Base-by-base conservation (phyloP, 176 grass and related monocot species). In the Aegilops umbellulata region DNA sequence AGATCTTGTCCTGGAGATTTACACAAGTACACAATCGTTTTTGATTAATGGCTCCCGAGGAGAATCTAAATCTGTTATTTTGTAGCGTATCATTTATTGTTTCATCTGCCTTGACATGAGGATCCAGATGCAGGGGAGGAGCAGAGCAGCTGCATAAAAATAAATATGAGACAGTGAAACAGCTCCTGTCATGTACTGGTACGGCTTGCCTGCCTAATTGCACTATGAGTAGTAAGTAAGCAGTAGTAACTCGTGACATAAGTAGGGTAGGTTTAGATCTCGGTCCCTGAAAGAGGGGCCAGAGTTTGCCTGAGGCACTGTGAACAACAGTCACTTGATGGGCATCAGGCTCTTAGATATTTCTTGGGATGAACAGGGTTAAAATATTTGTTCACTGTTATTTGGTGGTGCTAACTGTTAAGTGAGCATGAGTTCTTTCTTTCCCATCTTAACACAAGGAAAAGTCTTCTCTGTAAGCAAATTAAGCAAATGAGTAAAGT, bases 1-100 rank as follows among this genome's bases (percentile, higher is more conserved):
- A 84, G 75, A 87, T 90, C 84, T 58, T 46, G 34, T 27, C 26
- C 80, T 87, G 22, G 4, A 65, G 66, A 87, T 90, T 55, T 62
- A 64, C 49, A 30, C 67, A 44, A 65, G 84, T 80, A 87, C 80
- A 36, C 57, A 4, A 7, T 20, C 15, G 12, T 23, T 79, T 83
- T 66, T 34, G 66, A 67, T 67, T 34, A 74, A 67, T 67, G 58
- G 10, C 16, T 26, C 7, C 58, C 10, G 7, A 66, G 22, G 5
- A 12, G 5, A 74, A 90, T 87, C 65, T 3, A 83, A 27, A 78
- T 80, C 67, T 60, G 22, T 79, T 65, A 79, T 49, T 74, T 79
- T 79, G 32, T 34, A 67, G 32, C 3, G 32, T 29, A 67, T 27
- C 30, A 57, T 81, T 69, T 22, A 10, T 13, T 65, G 8, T n/a